phyloP scores from a whole-genome alignment of 1,284 basidiomycete species.

The Ustilago lituana region DNA sequence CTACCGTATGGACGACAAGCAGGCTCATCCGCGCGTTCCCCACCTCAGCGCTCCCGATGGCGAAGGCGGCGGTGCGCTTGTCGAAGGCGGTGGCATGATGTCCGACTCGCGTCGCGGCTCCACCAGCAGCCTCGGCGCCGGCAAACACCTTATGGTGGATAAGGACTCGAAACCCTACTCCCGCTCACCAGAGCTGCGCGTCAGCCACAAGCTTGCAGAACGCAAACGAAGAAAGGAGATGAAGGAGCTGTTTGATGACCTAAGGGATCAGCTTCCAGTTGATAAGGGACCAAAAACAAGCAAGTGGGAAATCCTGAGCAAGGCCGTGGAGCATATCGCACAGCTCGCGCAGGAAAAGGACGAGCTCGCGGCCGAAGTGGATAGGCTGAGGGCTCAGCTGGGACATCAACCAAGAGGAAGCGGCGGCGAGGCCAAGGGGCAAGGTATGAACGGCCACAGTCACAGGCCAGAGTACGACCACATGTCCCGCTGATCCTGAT shows the following conservation, averaged over 20 bases:
- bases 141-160: conserved; percentile 36
- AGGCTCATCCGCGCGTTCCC: conserved; percentile 35
- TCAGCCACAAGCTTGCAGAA: conserved; percentile 66
- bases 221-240: conserved; percentile 65
- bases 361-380: conserved; percentile 28
- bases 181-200: conserved; percentile 61
- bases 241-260: conserved; percentile 67
- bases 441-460: conserved; percentile 12
- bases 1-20: conserved; percentile 38
- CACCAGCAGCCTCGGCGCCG: conserved; percentile 12
- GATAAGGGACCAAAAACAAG: conserved; percentile 64
- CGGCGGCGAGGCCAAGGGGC: neutral
- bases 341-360: conserved; percentile 40
- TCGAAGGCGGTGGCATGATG: conserved; percentile 29
- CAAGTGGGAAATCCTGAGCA: conserved; percentile 66
- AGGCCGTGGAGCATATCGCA: conserved; percentile 50
- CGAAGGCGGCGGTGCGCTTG: conserved; percentile 33
- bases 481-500: conserved; percentile 8
- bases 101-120: conserved; percentile 40
- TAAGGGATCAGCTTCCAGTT: conserved; percentile 62
- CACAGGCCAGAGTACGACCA: conserved; percentile 22
- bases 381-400: conserved; percentile 24
- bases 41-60: conserved; percentile 47
- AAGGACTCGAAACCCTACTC: conserved; percentile 64
- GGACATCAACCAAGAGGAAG: neutral